phyloP scores from a whole-genome alignment of 1,284 basidiomycete genomes.

The Fomitopsis pinicola region DNA sequence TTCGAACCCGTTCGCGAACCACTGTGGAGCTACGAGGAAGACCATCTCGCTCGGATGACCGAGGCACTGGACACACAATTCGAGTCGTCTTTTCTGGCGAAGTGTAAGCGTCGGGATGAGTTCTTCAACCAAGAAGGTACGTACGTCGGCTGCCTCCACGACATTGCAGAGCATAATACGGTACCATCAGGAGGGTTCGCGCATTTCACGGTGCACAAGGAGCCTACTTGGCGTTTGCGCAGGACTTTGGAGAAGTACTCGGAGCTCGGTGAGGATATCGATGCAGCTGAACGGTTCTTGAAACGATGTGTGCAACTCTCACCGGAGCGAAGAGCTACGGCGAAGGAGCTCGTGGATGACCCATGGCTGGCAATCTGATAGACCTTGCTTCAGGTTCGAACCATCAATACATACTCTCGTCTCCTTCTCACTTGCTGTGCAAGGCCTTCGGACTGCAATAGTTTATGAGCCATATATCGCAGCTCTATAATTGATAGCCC shows the following conservation, averaged over 20 bases:
- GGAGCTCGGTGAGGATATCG: conserved; percentile 1
- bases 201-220: conserved; percentile 3
- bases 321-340: conserved; percentile 7
- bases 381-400: too few relatives aligned
- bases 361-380: conserved; percentile 4
- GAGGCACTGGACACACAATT: conserved; percentile 7
- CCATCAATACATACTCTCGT: too few relatives aligned
- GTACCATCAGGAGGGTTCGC: conserved; percentile 1
- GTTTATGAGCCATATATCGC: too few relatives aligned
- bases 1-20: conserved; percentile 3
- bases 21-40: conserved; percentile 8
- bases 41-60: conserved; percentile 9
- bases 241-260: conserved; percentile 3
- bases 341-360: conserved; percentile 9
- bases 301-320: conserved; percentile 6
- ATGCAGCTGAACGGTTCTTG: conserved; percentile 5
- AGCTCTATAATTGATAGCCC: too few relatives aligned
- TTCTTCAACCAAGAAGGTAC: conserved; percentile 10
- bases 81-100: conserved; percentile 4
- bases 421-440: too few relatives aligned
- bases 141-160: neutral
- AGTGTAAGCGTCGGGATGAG: conserved; percentile 4
- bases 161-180: too few relatives aligned
- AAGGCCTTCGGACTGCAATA: too few relatives aligned
- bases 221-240: conserved; percentile 7